These are phyloP conservation scores for Sarocladiaceae sp. DNA, from an alignment of 2,329 filamentous ascomycete species.

Conservation along the genomic window DNA sequence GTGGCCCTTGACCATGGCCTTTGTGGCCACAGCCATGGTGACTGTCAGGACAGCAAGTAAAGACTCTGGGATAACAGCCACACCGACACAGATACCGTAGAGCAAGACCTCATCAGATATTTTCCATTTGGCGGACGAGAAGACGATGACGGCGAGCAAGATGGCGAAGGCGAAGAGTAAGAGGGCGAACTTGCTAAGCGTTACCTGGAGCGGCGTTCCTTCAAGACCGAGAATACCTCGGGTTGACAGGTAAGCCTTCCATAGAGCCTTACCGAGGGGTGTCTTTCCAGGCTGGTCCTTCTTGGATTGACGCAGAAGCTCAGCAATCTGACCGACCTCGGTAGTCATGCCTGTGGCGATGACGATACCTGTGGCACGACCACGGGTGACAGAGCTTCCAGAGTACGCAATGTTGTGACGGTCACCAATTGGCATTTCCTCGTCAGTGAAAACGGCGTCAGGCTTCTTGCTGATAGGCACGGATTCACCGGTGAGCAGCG, in stretches of 20 bases:
- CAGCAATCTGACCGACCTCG: slow-evolving; percentile 73
- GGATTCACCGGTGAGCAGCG: slow-evolving; percentile 70
- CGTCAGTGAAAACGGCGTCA: slow-evolving; percentile 48
- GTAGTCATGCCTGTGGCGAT: slow-evolving; percentile 69
- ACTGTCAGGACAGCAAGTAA: slow-evolving; percentile 68
- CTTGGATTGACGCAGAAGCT: slow-evolving; percentile 56
- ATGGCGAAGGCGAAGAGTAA: slow-evolving; percentile 71
- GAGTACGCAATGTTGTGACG: slow-evolving; percentile 68
- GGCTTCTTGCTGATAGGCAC: slow-evolving; percentile 63
- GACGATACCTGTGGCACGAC: slow-evolving; percentile 65
- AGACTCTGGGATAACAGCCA: slow-evolving; percentile 62
- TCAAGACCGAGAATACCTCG: slow-evolving; percentile 60
- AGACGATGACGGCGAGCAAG: slow-evolving; percentile 57
- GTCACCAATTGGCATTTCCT: slow-evolving; percentile 60
- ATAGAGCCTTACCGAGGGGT: slow-evolving; percentile 40
- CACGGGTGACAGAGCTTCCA: slow-evolving; percentile 67
- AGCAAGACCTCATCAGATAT: slow-evolving; percentile 55
- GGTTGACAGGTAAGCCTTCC: slow-evolving; percentile 36
- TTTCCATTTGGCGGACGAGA: slow-evolving; percentile 51
- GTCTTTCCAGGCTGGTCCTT: slow-evolving; percentile 34
- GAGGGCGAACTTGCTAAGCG: slow-evolving; percentile 80
- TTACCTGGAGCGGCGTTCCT: slow-evolving; percentile 81
- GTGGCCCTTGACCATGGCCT: slow-evolving; percentile 59
- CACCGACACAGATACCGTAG: slow-evolving; percentile 57
- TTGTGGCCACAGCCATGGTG: slow-evolving; percentile 64